These are phyloP conservation scores for Solanum chmielewskii DNA, from an alignment of 257 asterid genomes.

Conservation along the genomic window DNA sequence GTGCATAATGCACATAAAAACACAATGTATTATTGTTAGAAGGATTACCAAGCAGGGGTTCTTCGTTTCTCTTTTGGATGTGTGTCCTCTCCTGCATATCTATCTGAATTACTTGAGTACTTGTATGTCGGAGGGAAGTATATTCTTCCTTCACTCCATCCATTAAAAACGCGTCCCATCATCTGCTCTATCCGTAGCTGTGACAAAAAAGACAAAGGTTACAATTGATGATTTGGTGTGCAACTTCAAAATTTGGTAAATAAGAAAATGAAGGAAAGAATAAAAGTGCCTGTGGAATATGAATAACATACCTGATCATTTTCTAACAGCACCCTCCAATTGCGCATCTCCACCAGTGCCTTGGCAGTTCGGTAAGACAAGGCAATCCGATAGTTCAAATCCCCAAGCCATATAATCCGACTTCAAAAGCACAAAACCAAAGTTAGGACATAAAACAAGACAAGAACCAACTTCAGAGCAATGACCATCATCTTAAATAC, in stretches of 20 bases:
- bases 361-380: conserved; percentile 85
- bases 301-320: conserved; percentile 73
- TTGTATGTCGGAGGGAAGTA: conserved; percentile 93
- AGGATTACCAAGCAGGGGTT: conserved; percentile 85
- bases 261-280: neutral
- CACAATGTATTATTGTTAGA: neutral
- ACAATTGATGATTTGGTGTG: neutral
- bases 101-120: conserved; percentile 74
- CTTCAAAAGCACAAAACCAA: conserved; percentile 21
- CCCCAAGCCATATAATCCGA: conserved; percentile 97
- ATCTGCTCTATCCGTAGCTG: conserved; percentile 84
- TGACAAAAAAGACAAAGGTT: neutral
- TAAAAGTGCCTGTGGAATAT: neutral
- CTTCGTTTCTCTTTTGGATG: conserved; percentile 76
- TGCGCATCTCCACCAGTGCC: conserved; percentile 94
- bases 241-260: neutral
- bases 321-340: conserved; percentile 90
- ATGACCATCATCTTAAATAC: neutral
- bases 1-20: neutral
- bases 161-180: conserved; percentile 61
- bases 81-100: conserved; percentile 72
- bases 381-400: conserved; percentile 82
- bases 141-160: conserved; percentile 85
- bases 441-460: neutral
- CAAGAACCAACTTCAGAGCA: neutral